These are phyloP conservation scores for Ensete ventricosum DNA, from an alignment of 176 grass and related monocot genomes.

Conservation along the genomic window DNA sequence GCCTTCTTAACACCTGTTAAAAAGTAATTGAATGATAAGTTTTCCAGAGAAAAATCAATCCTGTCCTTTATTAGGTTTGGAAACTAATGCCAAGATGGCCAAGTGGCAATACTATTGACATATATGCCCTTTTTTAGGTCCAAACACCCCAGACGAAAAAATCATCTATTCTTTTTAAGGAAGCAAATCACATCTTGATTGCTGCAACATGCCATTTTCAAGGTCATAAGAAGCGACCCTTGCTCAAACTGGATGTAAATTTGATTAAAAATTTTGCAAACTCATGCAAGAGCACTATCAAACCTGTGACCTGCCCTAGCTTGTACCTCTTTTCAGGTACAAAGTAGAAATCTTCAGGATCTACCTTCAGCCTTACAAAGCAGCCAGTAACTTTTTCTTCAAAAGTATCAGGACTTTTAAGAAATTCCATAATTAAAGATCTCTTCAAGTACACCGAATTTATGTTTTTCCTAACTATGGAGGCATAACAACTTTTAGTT, in stretches of 20 bases:
- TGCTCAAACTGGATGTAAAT: constrained; percentile 4
- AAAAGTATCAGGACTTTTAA: constrained; percentile 54
- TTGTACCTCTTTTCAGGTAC: constrained; percentile 33
- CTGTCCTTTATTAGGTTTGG: background rate
- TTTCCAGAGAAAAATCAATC: background rate
- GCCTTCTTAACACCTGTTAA: constrained; percentile 55
- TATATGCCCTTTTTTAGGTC: background rate
- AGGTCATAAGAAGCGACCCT: background rate
- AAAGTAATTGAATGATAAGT: background rate
- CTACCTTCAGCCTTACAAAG: constrained; percentile 58
- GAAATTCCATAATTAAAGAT: constrained; percentile 47
- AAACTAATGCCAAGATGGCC: background rate
- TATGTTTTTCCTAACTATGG: constrained; percentile 52
- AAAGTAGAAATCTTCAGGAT: constrained; percentile 17
- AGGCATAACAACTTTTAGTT: constrained; percentile 39
- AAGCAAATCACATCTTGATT: background rate
- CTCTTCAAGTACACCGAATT: constrained; percentile 56
- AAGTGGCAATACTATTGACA: background rate
- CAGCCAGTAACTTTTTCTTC: constrained; percentile 64
- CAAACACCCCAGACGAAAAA: background rate
- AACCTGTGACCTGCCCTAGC: constrained; percentile 70
- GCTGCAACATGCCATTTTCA: background rate
- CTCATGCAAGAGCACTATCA: constrained; percentile 16
- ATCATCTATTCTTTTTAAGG: background rate
- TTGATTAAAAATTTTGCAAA: constrained; percentile 3